Percentiles rank a stretch among this genome's conserved stretches.
phyloP scores from a whole-genome alignment of 75 land plant species.

The Pinus albicaulis region DNA sequence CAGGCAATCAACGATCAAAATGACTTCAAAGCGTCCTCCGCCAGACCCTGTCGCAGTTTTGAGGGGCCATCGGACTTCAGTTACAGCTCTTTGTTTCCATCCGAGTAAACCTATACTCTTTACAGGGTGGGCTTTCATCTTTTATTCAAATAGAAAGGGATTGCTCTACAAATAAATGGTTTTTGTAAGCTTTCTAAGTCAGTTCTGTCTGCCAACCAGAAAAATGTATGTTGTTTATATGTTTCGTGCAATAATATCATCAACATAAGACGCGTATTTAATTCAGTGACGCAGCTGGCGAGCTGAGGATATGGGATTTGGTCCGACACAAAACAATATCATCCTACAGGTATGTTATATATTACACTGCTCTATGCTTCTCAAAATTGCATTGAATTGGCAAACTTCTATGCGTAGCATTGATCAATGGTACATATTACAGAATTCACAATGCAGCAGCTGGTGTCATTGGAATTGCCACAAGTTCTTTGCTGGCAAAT shows the following conservation, averaged over 20 bases:
- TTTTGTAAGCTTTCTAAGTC: background rate
- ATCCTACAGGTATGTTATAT: constrained; percentile 52
- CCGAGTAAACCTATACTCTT: constrained; percentile 48
- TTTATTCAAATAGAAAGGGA: background rate
- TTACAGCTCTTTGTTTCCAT: constrained; percentile 73
- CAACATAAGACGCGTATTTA: background rate
- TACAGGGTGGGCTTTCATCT: constrained; percentile 51
- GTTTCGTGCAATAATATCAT: background rate
- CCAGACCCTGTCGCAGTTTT: constrained; percentile 93
- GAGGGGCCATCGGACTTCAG: constrained; percentile 82
- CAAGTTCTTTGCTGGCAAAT: constrained; percentile 40
- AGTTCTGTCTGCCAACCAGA: background rate
- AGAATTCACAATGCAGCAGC: constrained; percentile 79
- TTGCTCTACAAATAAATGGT: background rate
- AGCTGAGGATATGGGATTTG: constrained; percentile 78
- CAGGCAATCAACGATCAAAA: background rate
- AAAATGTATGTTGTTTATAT: background rate
- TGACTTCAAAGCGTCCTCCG: constrained; percentile 36
- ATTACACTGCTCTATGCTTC: background rate
- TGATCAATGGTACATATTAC: background rate
- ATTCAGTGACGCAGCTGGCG: constrained; percentile 77
- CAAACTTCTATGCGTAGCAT: background rate
- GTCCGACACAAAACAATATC: constrained; percentile 60
- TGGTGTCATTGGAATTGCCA: constrained; percentile 72
- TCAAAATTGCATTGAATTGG: background rate